Evolutionary conservation across 139 green algal species (phyloP), one percentile per base, ranked within the genome.

Genomic region (Chlamydomonas eustigma): DNA sequence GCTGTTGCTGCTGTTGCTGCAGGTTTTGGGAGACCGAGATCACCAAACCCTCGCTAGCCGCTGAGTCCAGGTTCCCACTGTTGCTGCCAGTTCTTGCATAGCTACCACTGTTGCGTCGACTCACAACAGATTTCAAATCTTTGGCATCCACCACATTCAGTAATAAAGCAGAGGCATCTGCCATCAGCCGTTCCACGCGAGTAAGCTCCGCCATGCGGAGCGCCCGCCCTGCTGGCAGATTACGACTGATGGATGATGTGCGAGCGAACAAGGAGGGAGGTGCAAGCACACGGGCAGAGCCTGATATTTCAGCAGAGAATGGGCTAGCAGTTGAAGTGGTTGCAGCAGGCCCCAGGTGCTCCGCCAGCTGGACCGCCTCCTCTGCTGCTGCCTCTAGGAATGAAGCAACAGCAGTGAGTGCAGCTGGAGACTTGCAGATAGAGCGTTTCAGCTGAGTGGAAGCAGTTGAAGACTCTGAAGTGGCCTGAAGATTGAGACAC

Each of bases 341-440:
- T 12, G 44, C 44, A 58, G 44, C 18, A 12, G 44, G 44, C 12
- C 44, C 44, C 44, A 58, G 44, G 12, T 58, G 44, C 44, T 58
- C 52, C 4, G 52, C 52, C 22, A 68, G 52, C 52, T 68, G 52
- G 6, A 31, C 65, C 28, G 65, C 65, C 65, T 72, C 65, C 22
- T 72, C 65, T 8, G 65, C 65, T 34, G 65, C 65, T 44, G 65
- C 65, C 28, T 72, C 65, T 12, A 72, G 65, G 65, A 72, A 72
- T 6, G 33, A 6, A 5, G 22, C 65, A 6, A 72, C 33, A 4
- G 65, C 65, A 4, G 8, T 34, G 24, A 72, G 65, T 22, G 65
- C 65, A 5, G 31, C 34, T n/a, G 65, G 65, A 18, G 65, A 72
- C 33, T 72, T 39, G 65, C 65, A 39, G 65, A 72, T 72, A 34